phyloP scores from a whole-genome alignment of 2,329 filamentous ascomycete genomes.

The Colletotrichum filicis region DNA sequence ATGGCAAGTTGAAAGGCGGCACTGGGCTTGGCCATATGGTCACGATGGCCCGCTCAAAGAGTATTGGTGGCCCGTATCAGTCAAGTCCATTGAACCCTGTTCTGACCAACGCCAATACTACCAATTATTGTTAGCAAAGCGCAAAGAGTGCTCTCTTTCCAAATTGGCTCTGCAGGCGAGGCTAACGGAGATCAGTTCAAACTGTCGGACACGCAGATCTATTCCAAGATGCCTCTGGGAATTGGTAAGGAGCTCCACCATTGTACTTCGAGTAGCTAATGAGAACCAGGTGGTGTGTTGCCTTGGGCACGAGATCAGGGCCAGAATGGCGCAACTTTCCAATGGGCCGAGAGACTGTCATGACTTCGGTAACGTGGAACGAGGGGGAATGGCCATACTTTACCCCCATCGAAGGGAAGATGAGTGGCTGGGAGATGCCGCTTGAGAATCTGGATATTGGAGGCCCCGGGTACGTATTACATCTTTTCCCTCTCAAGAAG shows the following conservation, averaged over 20 bases:
- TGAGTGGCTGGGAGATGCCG: constrained; percentile 51
- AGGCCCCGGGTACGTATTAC: constrained; percentile 46
- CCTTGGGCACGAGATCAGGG: constrained; percentile 52
- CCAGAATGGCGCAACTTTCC: constrained; percentile 51
- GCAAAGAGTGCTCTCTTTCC: not conserved
- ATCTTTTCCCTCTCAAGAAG: not conserved
- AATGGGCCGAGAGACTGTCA: constrained; percentile 55
- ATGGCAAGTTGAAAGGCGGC: constrained; percentile 42
- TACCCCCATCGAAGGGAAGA: constrained; percentile 38
- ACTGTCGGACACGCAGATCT: constrained; percentile 67
- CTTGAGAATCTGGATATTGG: constrained; percentile 41
- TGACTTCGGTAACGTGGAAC: constrained; percentile 51
- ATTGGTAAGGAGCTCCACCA: constrained; percentile 41
- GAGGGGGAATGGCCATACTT: constrained; percentile 47
- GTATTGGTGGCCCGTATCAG: constrained; percentile 57
- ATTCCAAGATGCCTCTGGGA: constrained; percentile 58
- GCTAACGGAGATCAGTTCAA: constrained; percentile 46
- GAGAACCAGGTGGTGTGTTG: constrained; percentile 46
- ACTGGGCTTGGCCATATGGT: constrained; percentile 61
- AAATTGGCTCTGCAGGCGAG: not conserved
- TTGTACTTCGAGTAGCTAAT: not conserved
- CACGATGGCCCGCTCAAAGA: constrained; percentile 56
- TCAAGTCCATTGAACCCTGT: constrained; percentile 55
- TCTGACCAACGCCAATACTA: constrained; percentile 56
- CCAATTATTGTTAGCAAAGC: constrained; percentile 45